Evolutionary conservation across 2,329 filamentous ascomycete genomes (phyloP), one percentile per base, ranked within the genome.

Genomic region (Trichoderma arundinaceum): DNA sequence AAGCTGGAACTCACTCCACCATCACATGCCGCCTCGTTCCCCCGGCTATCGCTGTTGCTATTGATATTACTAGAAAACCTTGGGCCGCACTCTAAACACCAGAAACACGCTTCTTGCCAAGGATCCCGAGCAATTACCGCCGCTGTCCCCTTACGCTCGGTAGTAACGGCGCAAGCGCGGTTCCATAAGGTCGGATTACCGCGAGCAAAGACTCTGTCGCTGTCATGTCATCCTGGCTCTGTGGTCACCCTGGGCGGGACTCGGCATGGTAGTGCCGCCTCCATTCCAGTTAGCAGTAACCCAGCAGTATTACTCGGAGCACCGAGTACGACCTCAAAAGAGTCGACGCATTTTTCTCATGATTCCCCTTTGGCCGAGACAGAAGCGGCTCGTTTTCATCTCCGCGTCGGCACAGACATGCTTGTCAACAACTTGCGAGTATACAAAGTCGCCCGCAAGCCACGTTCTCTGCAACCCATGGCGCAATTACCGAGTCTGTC

Each of bases 81-180:
- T 28, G 22, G 22, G 4, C 22, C 22, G 22, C 22, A 4, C 22
- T 28, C 22, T 28, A 28, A 28, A 28, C 44, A 19, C 33, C 17
- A 39, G 17, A 17, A 35, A n/a, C 10, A 8, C 12, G 33, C 22
- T 33, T 32, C 22, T 28, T 28, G 22, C 22, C 4, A 43, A 38
- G 22, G 41, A 58, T 13, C 41, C 43, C 32, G 43, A 58, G 43
- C 41, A 33, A 48, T 32, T 58, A 38, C 41, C 54, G 54, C 41
- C 8, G 10, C 28, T 13, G 22, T 33, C 28, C 41, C 28, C 33
- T 28, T 28, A 32, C 39, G 32, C 7, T 57, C 41, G 56, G 56
- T 58, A 58, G 41, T 48, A 41, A 58, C 56, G 56, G 52, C 52
- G 52, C 17, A 56, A 56, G 52, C 38, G 43, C 56, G 56, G 58